Conservation (phyloP, 2,329 filamentous ascomycete species). For the Hortaea werneckii region DNA sequence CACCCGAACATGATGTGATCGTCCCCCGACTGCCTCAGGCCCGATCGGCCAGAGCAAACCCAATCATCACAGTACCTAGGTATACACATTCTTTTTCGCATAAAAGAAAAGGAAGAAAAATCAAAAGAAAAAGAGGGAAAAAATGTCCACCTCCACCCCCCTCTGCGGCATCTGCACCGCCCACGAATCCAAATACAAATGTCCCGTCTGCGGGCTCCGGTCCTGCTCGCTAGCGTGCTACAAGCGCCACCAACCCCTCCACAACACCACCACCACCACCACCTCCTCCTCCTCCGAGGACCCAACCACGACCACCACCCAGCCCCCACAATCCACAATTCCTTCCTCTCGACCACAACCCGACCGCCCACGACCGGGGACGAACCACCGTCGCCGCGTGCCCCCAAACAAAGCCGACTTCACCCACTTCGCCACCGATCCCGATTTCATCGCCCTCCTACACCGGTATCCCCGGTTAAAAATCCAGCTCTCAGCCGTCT, state of each 20-base stretch:
- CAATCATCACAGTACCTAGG: too few relatives aligned
- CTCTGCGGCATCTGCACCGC: constrained; percentile 36
- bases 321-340: too few relatives aligned
- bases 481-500: constrained; percentile 24
- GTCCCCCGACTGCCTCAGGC: too few relatives aligned
- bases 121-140: too few relatives aligned
- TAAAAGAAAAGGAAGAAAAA: too few relatives aligned
- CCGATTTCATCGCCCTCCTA: constrained; percentile 24
- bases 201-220: constrained; percentile 36
- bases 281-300: constrained; percentile 3
- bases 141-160: constrained; percentile 25
- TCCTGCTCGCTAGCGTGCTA: constrained; percentile 34
- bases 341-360: too few relatives aligned
- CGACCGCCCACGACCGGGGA: constrained; percentile 14
- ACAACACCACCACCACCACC: constrained; percentile 15
- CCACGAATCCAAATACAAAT: constrained; percentile 40
- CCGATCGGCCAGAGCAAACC: too few relatives aligned
- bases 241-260: constrained; percentile 26
- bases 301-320: background rate
- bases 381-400: constrained; percentile 12
- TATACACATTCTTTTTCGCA: too few relatives aligned
- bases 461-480: constrained; percentile 24
- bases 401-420: constrained; percentile 22
- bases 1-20: too few relatives aligned
- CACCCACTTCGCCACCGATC: constrained; percentile 22